A percentile compares a stretch with the other conserved stretches of the same genome.
phyloP scores from a whole-genome alignment of 306 rosid genomes.

The Malus sylvestris region DNA sequence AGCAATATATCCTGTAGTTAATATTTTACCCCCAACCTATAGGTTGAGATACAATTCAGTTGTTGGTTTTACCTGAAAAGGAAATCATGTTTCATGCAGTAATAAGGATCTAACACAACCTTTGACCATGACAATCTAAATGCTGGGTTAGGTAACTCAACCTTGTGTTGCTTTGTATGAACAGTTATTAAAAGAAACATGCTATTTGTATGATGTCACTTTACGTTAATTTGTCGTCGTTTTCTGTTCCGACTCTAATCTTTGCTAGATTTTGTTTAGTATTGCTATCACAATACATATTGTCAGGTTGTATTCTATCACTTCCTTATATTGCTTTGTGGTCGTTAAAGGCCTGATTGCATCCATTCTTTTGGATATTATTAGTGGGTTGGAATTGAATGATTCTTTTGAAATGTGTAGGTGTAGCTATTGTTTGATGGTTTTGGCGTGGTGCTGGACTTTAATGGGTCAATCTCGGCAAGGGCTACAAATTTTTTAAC shows the following conservation, averaged over 20 bases:
- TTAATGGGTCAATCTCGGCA: neutral
- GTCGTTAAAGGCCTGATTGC: neutral
- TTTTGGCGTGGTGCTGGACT: neutral
- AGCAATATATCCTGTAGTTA: too few relatives aligned
- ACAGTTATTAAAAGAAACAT: too few relatives aligned
- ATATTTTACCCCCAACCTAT: neutral
- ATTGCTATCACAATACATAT: neutral
- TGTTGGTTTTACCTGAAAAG: neutral
- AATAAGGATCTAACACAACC: neutral
- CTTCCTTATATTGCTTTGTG: neutral
- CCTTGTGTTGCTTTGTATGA: neutral
- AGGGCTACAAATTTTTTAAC: neutral
- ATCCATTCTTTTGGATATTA: neutral
- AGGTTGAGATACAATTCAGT: neutral
- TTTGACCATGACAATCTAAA: neutral
- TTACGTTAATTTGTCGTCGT: neutral
- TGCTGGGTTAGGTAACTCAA: neutral
- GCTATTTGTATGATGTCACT: neutral
- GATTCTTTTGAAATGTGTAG: neutral
- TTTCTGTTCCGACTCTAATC: neutral
- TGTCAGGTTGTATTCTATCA: neutral
- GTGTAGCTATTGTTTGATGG: neutral
- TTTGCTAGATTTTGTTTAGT: neutral
- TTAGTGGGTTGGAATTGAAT: neutral
- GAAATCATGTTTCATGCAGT: neutral